Evolutionary conservation across 23 red algal species (phyloP), one percentile per base, ranked within the genome.

Genomic region (Chondrus crispus): DNA sequence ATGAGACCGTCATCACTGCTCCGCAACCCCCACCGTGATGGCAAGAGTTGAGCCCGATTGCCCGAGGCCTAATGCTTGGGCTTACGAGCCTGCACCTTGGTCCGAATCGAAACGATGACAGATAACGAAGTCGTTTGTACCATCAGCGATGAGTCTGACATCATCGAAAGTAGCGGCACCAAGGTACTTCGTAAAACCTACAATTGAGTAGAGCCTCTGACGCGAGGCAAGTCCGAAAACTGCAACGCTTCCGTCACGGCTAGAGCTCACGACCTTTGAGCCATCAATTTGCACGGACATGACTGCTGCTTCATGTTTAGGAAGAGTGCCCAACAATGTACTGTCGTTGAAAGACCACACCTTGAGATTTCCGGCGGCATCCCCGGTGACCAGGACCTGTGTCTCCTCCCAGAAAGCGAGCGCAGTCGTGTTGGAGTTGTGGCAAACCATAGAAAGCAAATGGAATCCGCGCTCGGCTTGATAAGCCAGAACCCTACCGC

Each of bases 131-230:
- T 90, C 87, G 39, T 90, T 90, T 19, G 87, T 80, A 16, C 87
- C 87, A 54, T 90, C 87, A 4, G 87, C 50, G 54, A 90, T 64
- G 0, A 90, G 29, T 68, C 87, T 55, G 26, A 73, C 58, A 45
- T 78, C 69, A 80, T 90, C 87, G 40, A 90, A 90, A 39, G 87
- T 53, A 1, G 69, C 87, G 41, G 69, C 49, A 40, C 51, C 74
- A 48, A 90, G 50, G 46, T 90, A 90, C 20, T 53, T 69, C 57
- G 87, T 90, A 62, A 90, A 90, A 13, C 87, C 87, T 20, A 46
- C 69, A 44, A 90, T 90, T 37, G 87, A 53, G 41, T 79, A 90
- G 18, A 42, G 44, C 19, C 54, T 43, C 5, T 81, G 43, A 11
- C 49, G 62, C 19, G 49, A 49, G 38, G 62, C 50, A 9, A 90